phyloP scores from a whole-genome alignment of 345 rosid species.

The Populus nigra region DNA sequence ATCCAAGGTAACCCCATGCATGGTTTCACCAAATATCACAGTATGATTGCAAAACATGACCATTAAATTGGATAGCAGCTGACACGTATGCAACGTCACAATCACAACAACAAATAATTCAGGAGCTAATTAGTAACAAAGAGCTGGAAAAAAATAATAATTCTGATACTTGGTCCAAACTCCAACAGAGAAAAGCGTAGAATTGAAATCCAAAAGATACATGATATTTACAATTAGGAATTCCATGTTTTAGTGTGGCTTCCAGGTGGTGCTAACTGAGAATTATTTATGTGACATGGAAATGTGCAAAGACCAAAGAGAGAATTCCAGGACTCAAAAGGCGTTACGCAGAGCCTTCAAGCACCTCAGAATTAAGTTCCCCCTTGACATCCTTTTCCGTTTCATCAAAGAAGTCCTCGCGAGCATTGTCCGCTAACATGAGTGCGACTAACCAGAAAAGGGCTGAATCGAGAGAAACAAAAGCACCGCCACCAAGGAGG shows the following conservation, averaged over 20 bases:
- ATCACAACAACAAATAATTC: not conserved
- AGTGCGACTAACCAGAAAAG: constrained; percentile 78
- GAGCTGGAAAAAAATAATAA: not conserved
- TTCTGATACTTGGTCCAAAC: not conserved
- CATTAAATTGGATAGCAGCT: too few relatives aligned
- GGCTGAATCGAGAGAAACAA: constrained; percentile 71
- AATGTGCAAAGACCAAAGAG: not conserved
- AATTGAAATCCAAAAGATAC: not conserved
- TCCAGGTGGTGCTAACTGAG: not conserved
- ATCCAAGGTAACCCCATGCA: not conserved
- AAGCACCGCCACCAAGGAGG: constrained; percentile 81
- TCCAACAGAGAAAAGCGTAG: not conserved
- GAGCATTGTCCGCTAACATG: constrained; percentile 76
- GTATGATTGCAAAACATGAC: not conserved
- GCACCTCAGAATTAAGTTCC: not conserved
- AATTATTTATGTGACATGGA: not conserved
- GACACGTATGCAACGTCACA: not conserved
- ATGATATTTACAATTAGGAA: not conserved
- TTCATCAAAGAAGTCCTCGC: constrained; percentile 82
- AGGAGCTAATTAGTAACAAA: not conserved
- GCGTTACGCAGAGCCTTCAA: constrained; percentile 10
- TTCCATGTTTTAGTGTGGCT: not conserved
- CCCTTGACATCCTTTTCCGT: constrained; percentile 27
- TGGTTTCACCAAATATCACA: not conserved
- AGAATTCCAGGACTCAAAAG: not conserved